Base-by-base conservation (phyloP, 2,329 filamentous ascomycete species). In the Aspergillus proliferans region DNA sequence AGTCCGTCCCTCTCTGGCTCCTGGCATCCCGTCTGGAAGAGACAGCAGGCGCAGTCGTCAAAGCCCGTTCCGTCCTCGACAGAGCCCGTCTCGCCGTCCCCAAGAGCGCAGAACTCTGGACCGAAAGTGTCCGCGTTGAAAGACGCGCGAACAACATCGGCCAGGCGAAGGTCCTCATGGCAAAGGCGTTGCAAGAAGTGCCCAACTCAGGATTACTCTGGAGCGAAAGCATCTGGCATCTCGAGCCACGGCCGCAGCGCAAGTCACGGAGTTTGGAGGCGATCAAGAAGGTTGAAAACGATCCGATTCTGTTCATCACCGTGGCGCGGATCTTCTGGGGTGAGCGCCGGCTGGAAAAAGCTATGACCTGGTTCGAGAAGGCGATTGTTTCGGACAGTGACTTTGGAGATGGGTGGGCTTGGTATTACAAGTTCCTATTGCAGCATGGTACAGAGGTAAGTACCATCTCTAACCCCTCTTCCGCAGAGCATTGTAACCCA, bases 301-400 rank as follows among this genome's bases (percentile, higher is more conserved):
- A 97, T 65, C 83, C 93, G 0, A 79, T 85, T 18, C 77, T 98
- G 3, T 94, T 97, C 65, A 86, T 94, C 30, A 91, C 91, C 0
- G 90, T 95, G 10, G 93, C 91, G 5, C 83, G 93, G 18, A 94
- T 97, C 57, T 96, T 98, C 73, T 98, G 93, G 93, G 84, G 82
- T 8, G 93, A 98, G 72, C 81, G 93, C 48, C 85, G 86, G 65
- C 78, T 98, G 21, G 93, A 97, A 58, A 95, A 96, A 69, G 92
- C 93, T 2, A 87, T 91, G 70, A 91, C 83, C 56, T 98, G 93
- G 93, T 98, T 98, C 68, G 90, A 96, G 71, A 95, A 95, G 71
- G 93, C 93, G 0, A 84, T 96, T 48, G 78, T 95, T 47, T 76
- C 93, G 10, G 90, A 98, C 63, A 83, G 85, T 33, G 91, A 97